These are phyloP conservation scores for Oldenlandia corymbosa DNA, from an alignment of 257 asterid species.

Conservation along the genomic window DNA sequence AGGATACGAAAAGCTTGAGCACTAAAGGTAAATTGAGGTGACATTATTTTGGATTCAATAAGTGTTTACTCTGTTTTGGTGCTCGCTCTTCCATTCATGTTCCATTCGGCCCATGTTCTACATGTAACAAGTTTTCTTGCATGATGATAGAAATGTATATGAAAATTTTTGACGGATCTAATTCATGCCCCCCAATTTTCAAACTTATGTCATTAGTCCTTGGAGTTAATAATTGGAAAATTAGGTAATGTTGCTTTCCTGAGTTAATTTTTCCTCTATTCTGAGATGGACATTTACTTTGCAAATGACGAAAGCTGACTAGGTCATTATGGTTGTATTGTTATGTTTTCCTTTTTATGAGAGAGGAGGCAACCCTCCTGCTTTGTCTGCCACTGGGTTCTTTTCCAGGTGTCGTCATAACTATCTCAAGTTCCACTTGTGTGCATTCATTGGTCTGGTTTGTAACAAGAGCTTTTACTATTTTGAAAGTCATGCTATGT, in stretches of 20 bases:
- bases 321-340: neutral
- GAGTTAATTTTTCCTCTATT: neutral
- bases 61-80: no score
- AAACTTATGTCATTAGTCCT: no score
- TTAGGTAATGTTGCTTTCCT: neutral
- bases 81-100: no score
- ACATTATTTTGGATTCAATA: conserved; percentile 19
- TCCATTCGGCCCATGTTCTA: no score
- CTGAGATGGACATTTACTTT: neutral
- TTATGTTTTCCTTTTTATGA: neutral
- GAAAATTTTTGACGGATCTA: no score
- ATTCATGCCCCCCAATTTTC: no score
- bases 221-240: neutral
- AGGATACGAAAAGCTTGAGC: conserved; percentile 88
- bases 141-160: no score
- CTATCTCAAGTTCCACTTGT: neutral
- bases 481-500: neutral
- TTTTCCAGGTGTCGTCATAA: neutral
- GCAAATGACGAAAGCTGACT: neutral
- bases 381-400: neutral
- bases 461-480: neutral
- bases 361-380: neutral
- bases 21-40: conserved; percentile 62
- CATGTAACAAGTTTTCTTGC: no score
- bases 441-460: neutral